Base-by-base conservation (phyloP, 768 basidiomycete genomes). In the Leucocoprinus leucothites region DNA sequence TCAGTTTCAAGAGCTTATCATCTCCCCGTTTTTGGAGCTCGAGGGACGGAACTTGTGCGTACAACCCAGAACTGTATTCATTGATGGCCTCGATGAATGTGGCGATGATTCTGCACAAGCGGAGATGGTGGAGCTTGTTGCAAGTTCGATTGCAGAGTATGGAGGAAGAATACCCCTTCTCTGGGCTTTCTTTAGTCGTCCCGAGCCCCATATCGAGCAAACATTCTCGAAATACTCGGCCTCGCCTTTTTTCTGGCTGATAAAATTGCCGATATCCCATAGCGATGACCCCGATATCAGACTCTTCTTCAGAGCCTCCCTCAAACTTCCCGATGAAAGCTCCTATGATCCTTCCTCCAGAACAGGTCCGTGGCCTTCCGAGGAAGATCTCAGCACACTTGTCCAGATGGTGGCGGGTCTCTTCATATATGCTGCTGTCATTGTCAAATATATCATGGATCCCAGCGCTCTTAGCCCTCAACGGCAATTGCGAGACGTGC, bases 41-140 rank as follows among this genome's bases (percentile, higher is more conserved):
- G 11, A 40, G n/a, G 18, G 16, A n/a, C 31, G 11, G 31, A 25
- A 35, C 5, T 7, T 9, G 35, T 13, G 8, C 7, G 28, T 54
- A 1, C 35, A 19, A 18, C 11, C 18, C 5, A 16, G n/a, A 13
- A 21, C 56, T 5, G 40, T 59, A 9, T 24, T 59, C 9, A 52
- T 60, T 16, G 59, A 60, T 34, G 59, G 59, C 2, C 42, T 60
- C n/a, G 59, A 57, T 46, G 59, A 60, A 44, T 60, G 59, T 40
- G 44, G 14, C n/a, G 25, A 14, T 7, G 18, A 14, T 8, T 9
- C 22, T 36, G 35, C 34, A 5, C 53, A 54, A 22, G 9, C 16
- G 3, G 22, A 54, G 21, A 54, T 54, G 1, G 13, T 47, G 3
- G 44, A 46, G 6, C 19, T 47, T 3, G 35, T 54, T 9, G 44